These are phyloP conservation scores for Yarrowia alimentaria DNA, from an alignment of 805 yeast genomes.

Conservation along the genomic window DNA sequence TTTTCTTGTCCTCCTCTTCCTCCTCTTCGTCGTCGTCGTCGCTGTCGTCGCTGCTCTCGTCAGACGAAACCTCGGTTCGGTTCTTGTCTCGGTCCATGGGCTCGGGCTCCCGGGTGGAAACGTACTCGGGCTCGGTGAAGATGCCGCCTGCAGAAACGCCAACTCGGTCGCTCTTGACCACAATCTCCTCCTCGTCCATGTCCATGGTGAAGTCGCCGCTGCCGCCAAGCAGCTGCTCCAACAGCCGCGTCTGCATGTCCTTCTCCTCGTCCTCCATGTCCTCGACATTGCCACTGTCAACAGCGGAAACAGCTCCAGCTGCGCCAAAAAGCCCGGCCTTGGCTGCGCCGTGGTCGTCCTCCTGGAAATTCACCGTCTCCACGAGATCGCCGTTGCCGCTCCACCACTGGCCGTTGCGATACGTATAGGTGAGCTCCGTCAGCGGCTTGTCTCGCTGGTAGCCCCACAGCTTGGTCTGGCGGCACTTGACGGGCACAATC, in stretches of 20 bases:
- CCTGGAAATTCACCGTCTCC: conserved; percentile 48
- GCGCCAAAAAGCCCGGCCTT: conserved; percentile 29
- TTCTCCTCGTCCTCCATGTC: conserved; percentile 42
- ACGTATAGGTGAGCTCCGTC: conserved; percentile 63
- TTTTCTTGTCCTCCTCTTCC: not conserved
- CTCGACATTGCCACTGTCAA: no score
- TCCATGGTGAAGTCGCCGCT: conserved; percentile 4
- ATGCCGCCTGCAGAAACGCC: not conserved
- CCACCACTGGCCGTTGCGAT: conserved; percentile 68
- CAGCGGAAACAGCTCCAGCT: no score
- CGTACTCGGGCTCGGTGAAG: conserved; percentile 10
- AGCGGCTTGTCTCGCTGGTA: conserved; percentile 62
- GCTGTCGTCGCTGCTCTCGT: conserved; percentile 3
- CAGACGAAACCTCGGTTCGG: conserved; percentile 6
- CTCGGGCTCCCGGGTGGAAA: conserved; percentile 9
- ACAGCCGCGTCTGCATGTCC: conserved; percentile 47
- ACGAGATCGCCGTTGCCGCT: conserved; percentile 77
- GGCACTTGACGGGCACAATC: conserved; percentile 55
- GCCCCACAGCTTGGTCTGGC: conserved; percentile 90
- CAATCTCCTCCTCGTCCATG: not conserved
- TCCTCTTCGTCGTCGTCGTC: conserved; percentile 1
- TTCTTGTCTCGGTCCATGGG: conserved; percentile 14
- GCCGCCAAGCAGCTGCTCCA: conserved; percentile 47
- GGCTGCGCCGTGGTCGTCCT: conserved; percentile 31
- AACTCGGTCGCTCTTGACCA: no score